Base-by-base conservation (phyloP, 2,329 filamentous ascomycete genomes). In the Alternaria arbusti region DNA sequence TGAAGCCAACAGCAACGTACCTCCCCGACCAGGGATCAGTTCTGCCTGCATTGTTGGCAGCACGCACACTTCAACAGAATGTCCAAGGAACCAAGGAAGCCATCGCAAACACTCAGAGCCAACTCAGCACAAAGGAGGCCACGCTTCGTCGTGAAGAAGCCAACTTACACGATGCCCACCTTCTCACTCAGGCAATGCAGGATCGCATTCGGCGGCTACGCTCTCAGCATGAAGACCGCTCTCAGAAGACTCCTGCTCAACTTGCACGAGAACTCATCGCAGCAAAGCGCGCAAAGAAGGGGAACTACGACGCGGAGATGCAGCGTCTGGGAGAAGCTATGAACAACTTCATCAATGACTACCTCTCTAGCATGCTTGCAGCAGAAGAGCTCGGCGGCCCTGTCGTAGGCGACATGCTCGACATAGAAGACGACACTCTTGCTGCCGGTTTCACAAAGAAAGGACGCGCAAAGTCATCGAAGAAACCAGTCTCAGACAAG, bases 301-400 rank as follows among this genome's bases (percentile, higher is more conserved):
- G 82, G 54, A 76, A 80, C 44, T 90, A 93, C 71, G 87, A 90
- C 60, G 82, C 78, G 55, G 86, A 90, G 67, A 90, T 89, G 1
- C 82, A 83, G 2, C 84, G 82, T 45, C 82, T 96, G 15, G 86
- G 91, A 59, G 86, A 85, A 61, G 84, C 87, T 0, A 84, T 96
- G 59, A 87, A 90, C 66, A 82, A 82, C 15, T 96, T 96, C 73
- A 89, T 95, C 61, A 87, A 92, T 65, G 82, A 88, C 46, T 86
- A 88, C 44, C 84, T 97, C 1, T 91, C 91, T 1, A 81, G 87
- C 4, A 91, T 95, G 88, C 84, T 97, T 46, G 93, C 92, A 7
- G 91, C 92, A 1, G 93, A 96, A 80, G 91, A 94, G 73, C 84
- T 94, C 1, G 93, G 93, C 8, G 93, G 93, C 0, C 93, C 93